Percentiles rank a stretch among this genome's conserved stretches.
Conservation (phyloP, 2,329 filamentous ascomycete species). For the Aspergillus versicolor region DNA sequence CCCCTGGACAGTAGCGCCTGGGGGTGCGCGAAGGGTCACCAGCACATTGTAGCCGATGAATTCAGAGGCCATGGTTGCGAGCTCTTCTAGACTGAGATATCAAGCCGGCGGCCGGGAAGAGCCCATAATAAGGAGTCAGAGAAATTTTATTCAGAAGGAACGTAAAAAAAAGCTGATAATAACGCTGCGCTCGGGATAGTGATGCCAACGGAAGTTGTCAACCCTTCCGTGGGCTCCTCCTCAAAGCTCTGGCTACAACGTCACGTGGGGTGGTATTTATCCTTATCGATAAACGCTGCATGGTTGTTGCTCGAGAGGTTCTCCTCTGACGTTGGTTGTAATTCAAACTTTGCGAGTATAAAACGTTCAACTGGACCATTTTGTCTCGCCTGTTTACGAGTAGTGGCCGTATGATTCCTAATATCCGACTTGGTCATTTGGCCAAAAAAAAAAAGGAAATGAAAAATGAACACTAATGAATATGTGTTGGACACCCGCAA, state of each 20-base stretch:
- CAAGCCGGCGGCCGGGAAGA: not conserved
- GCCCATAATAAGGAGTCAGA: conserved; percentile 8
- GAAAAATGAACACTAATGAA: too few species aligned
- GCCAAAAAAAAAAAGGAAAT: too few species aligned
- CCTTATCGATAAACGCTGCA: conserved; percentile 26
- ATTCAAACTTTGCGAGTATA: not conserved
- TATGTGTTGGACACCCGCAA: too few species aligned
- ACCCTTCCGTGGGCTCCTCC: conserved; percentile 21
- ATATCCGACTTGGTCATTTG: too few species aligned
- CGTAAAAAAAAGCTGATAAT: not conserved
- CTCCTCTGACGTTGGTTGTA: not conserved
- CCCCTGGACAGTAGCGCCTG: conserved; percentile 65
- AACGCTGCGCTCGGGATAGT: conserved; percentile 4
- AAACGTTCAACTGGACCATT: too few species aligned
- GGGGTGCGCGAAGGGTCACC: conserved; percentile 68
- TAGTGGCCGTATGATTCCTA: too few species aligned
- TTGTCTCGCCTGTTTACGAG: too few species aligned
- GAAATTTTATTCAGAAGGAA: not conserved
- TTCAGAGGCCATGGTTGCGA: conserved; percentile 60
- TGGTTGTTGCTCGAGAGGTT: not conserved
- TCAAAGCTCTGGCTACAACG: conserved; percentile 10
- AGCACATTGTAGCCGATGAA: conserved; percentile 76
- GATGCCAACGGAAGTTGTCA: conserved; percentile 15
- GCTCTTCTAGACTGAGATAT: not conserved
- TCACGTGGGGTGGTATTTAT: conserved; percentile 22